These are phyloP conservation scores for Candida koratica DNA, from an alignment of 805 yeast genomes.

Conservation along the genomic window DNA sequence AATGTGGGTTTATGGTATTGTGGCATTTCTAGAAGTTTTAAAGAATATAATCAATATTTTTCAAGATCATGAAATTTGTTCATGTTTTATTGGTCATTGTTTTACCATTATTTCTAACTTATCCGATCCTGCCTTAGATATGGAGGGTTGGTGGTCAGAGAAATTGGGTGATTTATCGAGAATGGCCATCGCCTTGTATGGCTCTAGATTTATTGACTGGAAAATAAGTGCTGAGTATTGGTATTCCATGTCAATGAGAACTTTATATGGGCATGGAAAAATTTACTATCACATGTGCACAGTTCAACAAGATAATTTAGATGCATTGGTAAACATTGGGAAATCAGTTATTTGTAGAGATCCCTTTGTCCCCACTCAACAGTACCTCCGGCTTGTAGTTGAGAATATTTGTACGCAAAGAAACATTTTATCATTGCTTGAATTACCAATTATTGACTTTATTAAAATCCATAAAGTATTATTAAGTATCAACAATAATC, in stretches of 20 bases:
- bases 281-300: conserved; percentile 85
- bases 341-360: conserved; percentile 76
- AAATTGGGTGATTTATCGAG: conserved; percentile 81
- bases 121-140: conserved; percentile 52
- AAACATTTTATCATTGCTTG: conserved; percentile 54
- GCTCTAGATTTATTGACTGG: conserved; percentile 82
- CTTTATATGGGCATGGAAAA: conserved; percentile 80
- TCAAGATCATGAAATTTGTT: conserved; percentile 73
- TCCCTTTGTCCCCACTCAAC: conserved; percentile 80
- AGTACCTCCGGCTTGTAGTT: conserved; percentile 70
- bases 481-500: conserved; percentile 46
- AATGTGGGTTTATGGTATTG: conserved; percentile 84
- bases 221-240: conserved; percentile 76
- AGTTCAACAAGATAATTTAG: conserved; percentile 71
- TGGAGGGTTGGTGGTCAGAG: conserved; percentile 78
- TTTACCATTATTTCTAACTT: conserved; percentile 56
- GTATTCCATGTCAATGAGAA: conserved; percentile 70
- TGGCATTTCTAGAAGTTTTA: conserved; percentile 71
- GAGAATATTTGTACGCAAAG: conserved; percentile 72
- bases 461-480: conserved; percentile 66
- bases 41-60: conserved; percentile 71
- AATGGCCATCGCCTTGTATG: conserved; percentile 83
- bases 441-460: conserved; percentile 57
- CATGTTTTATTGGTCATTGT: conserved; percentile 69
- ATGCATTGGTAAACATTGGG: conserved; percentile 76